These are phyloP conservation scores for Apiotrichum gamsii DNA, from an alignment of 1,284 basidiomycete species.

Conservation along the genomic window DNA sequence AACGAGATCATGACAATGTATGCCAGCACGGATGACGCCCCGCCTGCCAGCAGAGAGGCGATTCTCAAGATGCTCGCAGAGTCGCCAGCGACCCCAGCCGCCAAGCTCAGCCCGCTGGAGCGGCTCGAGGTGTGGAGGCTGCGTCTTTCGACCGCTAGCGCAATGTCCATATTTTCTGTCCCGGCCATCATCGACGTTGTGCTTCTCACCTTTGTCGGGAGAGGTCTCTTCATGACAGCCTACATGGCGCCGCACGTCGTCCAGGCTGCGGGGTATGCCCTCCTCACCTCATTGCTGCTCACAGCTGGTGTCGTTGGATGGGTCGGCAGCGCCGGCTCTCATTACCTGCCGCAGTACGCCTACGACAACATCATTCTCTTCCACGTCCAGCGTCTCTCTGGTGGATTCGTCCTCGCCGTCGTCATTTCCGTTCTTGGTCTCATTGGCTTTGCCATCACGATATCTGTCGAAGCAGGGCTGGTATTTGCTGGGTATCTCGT, in stretches of 20 bases:
- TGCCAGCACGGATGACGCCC: not conserved
- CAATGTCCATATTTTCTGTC: conserved; percentile 9
- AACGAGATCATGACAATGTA: conserved; percentile 16
- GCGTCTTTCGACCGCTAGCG: conserved; percentile 6
- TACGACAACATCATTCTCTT: conserved; percentile 12
- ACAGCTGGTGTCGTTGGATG: conserved; percentile 9
- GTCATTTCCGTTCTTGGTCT: conserved; percentile 2
- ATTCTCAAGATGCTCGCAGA: conserved; percentile 9
- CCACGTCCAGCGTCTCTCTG: conserved; percentile 9
- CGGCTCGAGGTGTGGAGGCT: conserved; percentile 8
- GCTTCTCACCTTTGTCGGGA: conserved; percentile 9
- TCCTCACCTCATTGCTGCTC: conserved; percentile 5
- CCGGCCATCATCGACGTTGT: conserved; percentile 10
- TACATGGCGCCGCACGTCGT: conserved; percentile 6
- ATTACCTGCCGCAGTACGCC: conserved; percentile 10
- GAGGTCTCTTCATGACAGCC: conserved; percentile 11
- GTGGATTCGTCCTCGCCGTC: conserved; percentile 6
- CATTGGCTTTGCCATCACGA: conserved; percentile 1
- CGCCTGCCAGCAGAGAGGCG: not conserved
- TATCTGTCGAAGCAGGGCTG: conserved; percentile 1
- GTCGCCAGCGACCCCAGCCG: conserved; percentile 1
- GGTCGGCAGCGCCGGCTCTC: conserved; percentile 8
- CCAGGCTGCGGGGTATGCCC: conserved; percentile 6
- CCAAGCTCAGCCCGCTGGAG: conserved; percentile 2
- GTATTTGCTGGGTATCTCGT: conserved; percentile 10